A percentile compares a stretch with the other conserved stretches of the same genome.
These are phyloP conservation scores for Penicillium cataractarum DNA, from an alignment of 495 filamentous ascomycete species.

Conservation along the genomic window DNA sequence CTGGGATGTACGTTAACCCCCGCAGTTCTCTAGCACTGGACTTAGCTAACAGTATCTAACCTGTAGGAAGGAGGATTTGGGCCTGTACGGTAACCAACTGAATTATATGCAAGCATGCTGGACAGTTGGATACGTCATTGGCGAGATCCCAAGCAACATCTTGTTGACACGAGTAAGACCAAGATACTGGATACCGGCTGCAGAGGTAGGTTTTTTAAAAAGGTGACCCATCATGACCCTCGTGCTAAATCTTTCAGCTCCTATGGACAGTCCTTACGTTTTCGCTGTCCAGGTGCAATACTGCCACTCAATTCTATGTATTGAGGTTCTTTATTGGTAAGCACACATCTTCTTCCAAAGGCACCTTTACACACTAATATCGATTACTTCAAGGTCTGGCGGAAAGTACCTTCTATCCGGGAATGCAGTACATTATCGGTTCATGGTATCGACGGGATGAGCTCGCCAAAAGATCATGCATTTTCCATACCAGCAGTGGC, in stretches of 20 bases:
- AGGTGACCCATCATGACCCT: too few species aligned
- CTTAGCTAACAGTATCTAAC: neutral
- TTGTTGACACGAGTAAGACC: conserved; percentile 59
- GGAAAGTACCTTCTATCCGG: conserved; percentile 51
- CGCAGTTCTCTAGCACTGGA: neutral
- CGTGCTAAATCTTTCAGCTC: conserved; percentile 40
- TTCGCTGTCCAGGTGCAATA: conserved; percentile 49
- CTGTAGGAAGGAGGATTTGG: conserved; percentile 63
- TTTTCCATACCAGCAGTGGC: conserved; percentile 60
- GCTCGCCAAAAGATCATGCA: conserved; percentile 61
- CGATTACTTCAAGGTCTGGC: conserved; percentile 34
- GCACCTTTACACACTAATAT: neutral
- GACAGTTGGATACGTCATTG: conserved; percentile 67
- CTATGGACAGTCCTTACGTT: conserved; percentile 60
- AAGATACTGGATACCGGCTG: conserved; percentile 61
- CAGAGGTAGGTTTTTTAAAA: conserved; percentile 30
- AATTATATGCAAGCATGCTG: conserved; percentile 57
- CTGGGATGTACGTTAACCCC: conserved; percentile 38
- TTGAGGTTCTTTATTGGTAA: conserved; percentile 62
- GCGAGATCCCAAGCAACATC: conserved; percentile 64
- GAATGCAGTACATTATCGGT: conserved; percentile 51
- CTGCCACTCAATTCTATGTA: conserved; percentile 54
- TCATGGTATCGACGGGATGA: conserved; percentile 59
- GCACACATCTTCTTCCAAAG: conserved; percentile 14
- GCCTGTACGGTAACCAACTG: conserved; percentile 57